Evolutionary conservation across 148 eudicot species (phyloP).

Genomic region (Chenopodium suecicum): DNA sequence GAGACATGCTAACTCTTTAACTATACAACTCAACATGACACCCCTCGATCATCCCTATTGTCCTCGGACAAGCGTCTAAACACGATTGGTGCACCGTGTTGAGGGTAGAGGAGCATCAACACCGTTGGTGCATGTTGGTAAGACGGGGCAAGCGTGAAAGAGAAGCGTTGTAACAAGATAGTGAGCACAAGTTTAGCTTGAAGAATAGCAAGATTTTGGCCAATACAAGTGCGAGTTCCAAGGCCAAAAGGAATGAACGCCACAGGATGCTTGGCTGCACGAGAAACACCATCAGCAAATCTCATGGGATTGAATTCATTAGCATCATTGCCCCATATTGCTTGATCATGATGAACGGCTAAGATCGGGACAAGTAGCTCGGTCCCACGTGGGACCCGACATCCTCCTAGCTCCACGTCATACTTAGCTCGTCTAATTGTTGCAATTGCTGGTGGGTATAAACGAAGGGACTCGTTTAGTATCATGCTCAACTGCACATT

Average conservation of each 20-base stretch:
- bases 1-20: background rate
- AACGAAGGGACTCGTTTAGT: conserved; percentile 70
- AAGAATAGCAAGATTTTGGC: conserved; percentile 80
- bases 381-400: conserved; percentile 67
- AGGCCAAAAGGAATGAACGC: conserved; percentile 87
- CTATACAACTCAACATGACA: conserved; percentile 11
- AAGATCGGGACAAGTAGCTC: conserved; percentile 80
- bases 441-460: conserved; percentile 87
- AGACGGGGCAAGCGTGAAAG: conserved; percentile 57
- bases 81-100: conserved; percentile 79
- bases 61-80: conserved; percentile 41
- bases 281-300: conserved; percentile 71
- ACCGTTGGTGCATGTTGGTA: conserved; percentile 92
- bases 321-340: conserved; percentile 71
- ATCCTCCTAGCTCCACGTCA: conserved; percentile 68
- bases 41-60: conserved; percentile 21
- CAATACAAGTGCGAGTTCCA: conserved; percentile 76
- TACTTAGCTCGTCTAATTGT: conserved; percentile 76
- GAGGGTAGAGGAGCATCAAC: conserved; percentile 79
- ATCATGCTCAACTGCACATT: conserved; percentile 78
- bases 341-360: conserved; percentile 83
- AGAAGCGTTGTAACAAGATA: conserved; percentile 62
- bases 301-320: conserved; percentile 78
- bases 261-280: conserved; percentile 82
- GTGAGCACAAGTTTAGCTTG: conserved; percentile 80